These are phyloP conservation scores for Citrullus mucosospermus DNA, from an alignment of 306 rosid genomes.

Conservation along the genomic window DNA sequence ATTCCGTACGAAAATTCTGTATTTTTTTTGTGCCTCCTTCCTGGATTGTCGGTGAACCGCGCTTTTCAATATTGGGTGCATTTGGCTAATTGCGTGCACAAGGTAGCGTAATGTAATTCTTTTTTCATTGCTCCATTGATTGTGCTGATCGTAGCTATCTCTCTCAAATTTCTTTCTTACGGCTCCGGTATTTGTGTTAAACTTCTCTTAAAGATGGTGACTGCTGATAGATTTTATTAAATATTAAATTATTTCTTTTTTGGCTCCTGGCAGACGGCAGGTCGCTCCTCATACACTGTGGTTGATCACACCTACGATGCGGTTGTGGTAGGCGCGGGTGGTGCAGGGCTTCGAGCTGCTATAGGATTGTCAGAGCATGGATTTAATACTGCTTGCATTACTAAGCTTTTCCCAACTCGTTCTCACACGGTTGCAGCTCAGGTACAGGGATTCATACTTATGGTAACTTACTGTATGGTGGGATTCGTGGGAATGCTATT, in stretches of 20 bases:
- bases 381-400: slow-evolving; percentile 90
- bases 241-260: background rate
- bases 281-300: slow-evolving; percentile 52
- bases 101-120: background rate
- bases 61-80: background rate
- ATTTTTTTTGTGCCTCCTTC: background rate
- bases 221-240: background rate
- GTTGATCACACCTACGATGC: slow-evolving; percentile 94
- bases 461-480: background rate
- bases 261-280: slow-evolving; percentile 41
- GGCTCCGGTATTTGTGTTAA: background rate
- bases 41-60: background rate
- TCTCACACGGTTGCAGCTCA: slow-evolving; percentile 99
- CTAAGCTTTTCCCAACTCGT: slow-evolving; percentile 96
- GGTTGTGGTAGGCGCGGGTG: slow-evolving; percentile 91
- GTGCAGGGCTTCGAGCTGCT: slow-evolving; percentile 94
- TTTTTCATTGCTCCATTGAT: background rate
- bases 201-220: background rate
- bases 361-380: slow-evolving; percentile 94
- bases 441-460: slow-evolving; percentile 24
- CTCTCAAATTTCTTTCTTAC: background rate
- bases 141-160: background rate
- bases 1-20: no score
- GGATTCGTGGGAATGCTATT: no score
- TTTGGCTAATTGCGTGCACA: background rate